These are phyloP conservation scores for Articulospora tetracladia DNA, from an alignment of 495 filamentous ascomycete species.

Conservation along the genomic window DNA sequence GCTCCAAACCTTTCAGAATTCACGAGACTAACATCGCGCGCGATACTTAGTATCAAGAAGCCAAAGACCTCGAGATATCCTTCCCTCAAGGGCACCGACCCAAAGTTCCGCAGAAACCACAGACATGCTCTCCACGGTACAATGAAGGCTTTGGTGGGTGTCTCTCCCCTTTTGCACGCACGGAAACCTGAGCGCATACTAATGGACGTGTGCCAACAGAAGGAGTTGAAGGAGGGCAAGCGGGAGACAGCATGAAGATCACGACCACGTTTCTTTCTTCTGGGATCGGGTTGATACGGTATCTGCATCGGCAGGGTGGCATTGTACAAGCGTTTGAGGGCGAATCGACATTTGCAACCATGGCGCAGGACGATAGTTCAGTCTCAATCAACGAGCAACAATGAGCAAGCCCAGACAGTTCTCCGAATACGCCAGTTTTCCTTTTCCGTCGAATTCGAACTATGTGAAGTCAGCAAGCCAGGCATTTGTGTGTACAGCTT, in stretches of 20 bases:
- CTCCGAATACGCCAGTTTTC: conserved; percentile 7
- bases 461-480: conserved; percentile 19
- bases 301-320: conserved; percentile 16
- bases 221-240: conserved; percentile 97
- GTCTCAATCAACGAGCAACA: conserved; percentile 19
- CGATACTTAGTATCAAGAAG: conserved; percentile 86
- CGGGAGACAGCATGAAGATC: conserved; percentile 77
- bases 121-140: conserved; percentile 98
- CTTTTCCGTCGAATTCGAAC: neutral
- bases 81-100: conserved; percentile 96
- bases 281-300: conserved; percentile 14
- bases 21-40: conserved; percentile 4
- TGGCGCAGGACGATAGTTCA: conserved; percentile 19
- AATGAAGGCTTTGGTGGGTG: conserved; percentile 81
- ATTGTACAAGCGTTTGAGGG: conserved; percentile 15
- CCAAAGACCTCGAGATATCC: conserved; percentile 98
- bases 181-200: conserved; percentile 33
- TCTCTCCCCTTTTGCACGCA: neutral
- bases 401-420: conserved; percentile 8
- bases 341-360: conserved; percentile 9
- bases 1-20: neutral
- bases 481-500: conserved; percentile 99
- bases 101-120: conserved; percentile 99
- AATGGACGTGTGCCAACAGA: conserved; percentile 66
- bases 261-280: conserved; percentile 9